phyloP scores from a whole-genome alignment of 2,329 filamentous ascomycete species.

The Whalleya microplaca region DNA sequence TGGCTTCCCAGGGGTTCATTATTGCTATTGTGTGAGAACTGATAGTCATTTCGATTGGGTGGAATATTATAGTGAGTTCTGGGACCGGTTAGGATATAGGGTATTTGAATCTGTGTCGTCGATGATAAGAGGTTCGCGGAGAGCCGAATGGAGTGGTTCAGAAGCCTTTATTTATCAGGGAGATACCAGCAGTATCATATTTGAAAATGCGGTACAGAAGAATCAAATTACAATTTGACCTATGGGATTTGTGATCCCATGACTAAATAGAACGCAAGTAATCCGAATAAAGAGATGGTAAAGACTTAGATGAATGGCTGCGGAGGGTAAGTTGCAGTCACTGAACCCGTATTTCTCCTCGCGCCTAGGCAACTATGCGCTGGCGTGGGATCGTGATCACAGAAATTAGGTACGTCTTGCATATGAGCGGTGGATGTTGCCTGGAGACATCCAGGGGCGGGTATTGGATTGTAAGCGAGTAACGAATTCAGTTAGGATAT shows the following conservation, averaged over 20 bases:
- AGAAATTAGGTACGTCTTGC: conserved; percentile 11
- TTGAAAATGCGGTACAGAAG: background rate
- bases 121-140: background rate
- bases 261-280: background rate
- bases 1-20: conserved; percentile 39
- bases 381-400: conserved; percentile 6
- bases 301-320: background rate
- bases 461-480: conserved; percentile 14
- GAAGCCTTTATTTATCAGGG: background rate
- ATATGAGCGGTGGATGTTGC: conserved; percentile 4
- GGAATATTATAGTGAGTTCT: background rate
- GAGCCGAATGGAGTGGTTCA: background rate
- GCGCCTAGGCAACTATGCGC: background rate
- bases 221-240: background rate
- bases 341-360: background rate
- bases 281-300: background rate
- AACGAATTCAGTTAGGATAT: conserved; percentile 10
- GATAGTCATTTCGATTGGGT: background rate
- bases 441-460: conserved; percentile 16
- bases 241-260: background rate
- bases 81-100: background rate
- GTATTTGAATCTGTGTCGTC: background rate
- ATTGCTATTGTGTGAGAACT: conserved; percentile 17
- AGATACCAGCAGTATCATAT: background rate
- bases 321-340: background rate